Conservation (phyloP, 345 rosid species). For the Gossypium anomalum region DNA sequence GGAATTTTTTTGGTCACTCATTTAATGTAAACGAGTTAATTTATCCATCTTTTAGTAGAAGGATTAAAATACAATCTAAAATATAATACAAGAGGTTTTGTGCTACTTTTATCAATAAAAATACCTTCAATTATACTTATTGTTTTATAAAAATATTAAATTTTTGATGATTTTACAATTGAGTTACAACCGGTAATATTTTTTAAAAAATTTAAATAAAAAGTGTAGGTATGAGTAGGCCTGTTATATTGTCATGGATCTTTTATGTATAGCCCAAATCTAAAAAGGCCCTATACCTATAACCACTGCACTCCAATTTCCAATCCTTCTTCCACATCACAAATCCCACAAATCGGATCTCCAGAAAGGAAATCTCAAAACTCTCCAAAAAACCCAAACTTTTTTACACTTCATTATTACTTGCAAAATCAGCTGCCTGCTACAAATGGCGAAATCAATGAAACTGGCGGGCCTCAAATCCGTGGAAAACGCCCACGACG, state of each 20-base stretch:
- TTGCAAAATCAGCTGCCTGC: neutral
- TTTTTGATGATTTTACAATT: no score
- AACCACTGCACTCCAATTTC: neutral
- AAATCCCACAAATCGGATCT: neutral
- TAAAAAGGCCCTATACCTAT: neutral
- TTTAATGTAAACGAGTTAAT: no score
- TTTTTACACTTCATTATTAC: neutral
- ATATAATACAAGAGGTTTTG: no score
- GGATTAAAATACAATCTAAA: neutral
- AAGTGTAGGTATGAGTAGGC: no score
- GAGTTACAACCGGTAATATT: no score
- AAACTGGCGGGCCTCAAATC: constrained; percentile 85
- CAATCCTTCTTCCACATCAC: neutral
- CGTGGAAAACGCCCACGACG: constrained; percentile 77
- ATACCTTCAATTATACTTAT: no score
- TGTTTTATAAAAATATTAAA: no score
- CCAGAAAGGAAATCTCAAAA: neutral
- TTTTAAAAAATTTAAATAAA: no score
- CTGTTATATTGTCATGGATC: no score
- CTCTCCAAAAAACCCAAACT: neutral
- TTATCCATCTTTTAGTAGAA: neutral
- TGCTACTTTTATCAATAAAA: no score
- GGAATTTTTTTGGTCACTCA: no score
- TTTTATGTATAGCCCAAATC: no score
- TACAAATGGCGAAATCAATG: constrained; percentile 36